Conservation (phyloP, 129 eudicot genomes). For the Silybum marianum region DNA sequence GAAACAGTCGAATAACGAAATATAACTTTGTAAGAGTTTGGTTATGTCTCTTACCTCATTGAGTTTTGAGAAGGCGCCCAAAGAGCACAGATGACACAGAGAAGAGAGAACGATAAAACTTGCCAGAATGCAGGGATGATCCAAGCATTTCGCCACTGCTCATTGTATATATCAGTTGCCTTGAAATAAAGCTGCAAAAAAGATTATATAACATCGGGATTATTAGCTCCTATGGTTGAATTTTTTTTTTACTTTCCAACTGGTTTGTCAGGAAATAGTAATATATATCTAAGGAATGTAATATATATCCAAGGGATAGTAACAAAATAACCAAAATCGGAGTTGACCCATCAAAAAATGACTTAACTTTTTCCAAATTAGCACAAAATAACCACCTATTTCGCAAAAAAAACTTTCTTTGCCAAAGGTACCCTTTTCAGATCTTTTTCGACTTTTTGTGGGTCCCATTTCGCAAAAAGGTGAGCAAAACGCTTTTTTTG, state of each 20-base stretch:
- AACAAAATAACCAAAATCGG: not conserved
- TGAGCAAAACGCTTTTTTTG: not conserved
- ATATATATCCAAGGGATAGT: not conserved
- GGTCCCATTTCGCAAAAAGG: not conserved
- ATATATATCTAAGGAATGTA: not conserved
- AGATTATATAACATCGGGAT: constrained; percentile 5
- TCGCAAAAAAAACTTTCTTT: not conserved
- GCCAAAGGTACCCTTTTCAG: not conserved
- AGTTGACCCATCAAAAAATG: not conserved
- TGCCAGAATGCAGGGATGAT: constrained; percentile 92
- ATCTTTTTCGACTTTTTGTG: not conserved
- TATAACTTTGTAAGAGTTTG: not conserved
- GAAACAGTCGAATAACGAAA: not conserved
- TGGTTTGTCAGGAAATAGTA: not conserved
- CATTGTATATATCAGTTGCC: constrained; percentile 66
- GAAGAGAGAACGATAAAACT: constrained; percentile 67
- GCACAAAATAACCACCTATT: not conserved
- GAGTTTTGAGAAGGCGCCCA: constrained; percentile 91
- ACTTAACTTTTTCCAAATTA: not conserved
- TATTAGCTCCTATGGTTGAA: not conserved
- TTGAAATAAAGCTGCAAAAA: constrained; percentile 65
- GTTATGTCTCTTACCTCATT: constrained; percentile 48
- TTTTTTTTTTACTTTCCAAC: not conserved
- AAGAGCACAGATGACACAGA: constrained; percentile 76
- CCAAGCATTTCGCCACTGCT: constrained; percentile 88